Conservation (phyloP, 192 early-diverging fungal species). For the Physocladia obscura region DNA sequence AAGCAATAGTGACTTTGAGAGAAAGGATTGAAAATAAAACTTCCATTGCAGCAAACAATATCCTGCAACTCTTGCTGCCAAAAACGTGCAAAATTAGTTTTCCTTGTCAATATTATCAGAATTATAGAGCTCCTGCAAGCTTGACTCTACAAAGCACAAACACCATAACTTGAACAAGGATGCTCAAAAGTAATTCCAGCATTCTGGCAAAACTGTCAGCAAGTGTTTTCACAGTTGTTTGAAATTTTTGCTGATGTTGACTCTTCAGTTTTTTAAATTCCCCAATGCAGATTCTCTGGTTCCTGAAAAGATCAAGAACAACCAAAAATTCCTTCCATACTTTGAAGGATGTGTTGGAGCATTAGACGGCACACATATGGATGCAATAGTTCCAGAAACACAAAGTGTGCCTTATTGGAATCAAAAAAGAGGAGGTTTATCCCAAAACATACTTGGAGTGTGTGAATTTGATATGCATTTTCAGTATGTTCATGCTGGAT, state of each 20-base stretch:
- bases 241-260: not conserved
- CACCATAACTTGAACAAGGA: not conserved
- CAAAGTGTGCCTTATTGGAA: not conserved
- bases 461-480: not conserved
- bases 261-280: not conserved
- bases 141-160: not conserved
- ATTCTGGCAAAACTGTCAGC: not conserved
- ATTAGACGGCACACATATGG: conserved; percentile 26
- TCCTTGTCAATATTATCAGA: not conserved
- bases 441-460: conserved; percentile 18
- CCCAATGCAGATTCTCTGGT: not conserved
- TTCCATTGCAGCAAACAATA: too few relatives aligned
- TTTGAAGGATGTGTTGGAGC: conserved; percentile 24
- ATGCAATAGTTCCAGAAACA: conserved; percentile 5
- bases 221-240: not conserved
- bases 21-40: too few relatives aligned
- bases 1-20: too few relatives aligned
- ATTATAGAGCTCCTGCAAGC: not conserved
- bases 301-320: conserved; percentile 2
- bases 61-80: not conserved
- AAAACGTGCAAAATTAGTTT: not conserved
- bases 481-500: conserved; percentile 16
- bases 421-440: not conserved
- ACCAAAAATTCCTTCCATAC: not conserved
- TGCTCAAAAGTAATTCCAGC: too few relatives aligned